phyloP scores from a whole-genome alignment of 2,329 filamentous ascomycete species.

The Gyromitra esculenta region DNA sequence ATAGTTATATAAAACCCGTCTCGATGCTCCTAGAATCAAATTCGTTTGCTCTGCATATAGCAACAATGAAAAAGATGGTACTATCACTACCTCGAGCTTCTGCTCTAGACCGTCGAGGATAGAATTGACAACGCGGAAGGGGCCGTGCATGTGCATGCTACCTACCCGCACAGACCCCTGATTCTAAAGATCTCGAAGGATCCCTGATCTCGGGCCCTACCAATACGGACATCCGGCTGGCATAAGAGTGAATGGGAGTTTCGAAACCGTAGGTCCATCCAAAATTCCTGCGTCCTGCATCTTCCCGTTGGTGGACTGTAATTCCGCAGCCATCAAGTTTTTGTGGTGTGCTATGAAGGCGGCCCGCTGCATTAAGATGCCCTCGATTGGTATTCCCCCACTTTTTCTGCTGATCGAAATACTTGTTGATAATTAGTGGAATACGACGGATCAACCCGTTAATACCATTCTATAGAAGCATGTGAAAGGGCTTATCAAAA shows the following conservation, averaged over 20 bases:
- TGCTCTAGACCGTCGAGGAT: too few species aligned
- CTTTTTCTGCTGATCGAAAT: not conserved
- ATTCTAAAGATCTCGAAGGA: not conserved
- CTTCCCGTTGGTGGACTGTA: not conserved
- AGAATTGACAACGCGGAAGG: too few species aligned
- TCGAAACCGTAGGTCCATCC: not conserved
- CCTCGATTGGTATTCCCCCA: slow-evolving; percentile 1
- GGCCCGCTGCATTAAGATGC: not conserved
- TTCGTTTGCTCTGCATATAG: not conserved
- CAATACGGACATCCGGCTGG: not conserved
- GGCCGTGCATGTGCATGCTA: too few species aligned
- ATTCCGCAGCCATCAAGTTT: not conserved
- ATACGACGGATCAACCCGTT: too few species aligned
- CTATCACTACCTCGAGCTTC: too few species aligned
- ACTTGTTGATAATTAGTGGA: not conserved
- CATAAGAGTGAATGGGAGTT: not conserved
- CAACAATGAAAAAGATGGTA: not conserved
- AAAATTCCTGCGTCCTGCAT: not conserved
- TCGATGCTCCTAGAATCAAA: not conserved
- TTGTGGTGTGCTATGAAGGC: not conserved
- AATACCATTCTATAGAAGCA: too few species aligned
- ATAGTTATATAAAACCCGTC: not conserved
- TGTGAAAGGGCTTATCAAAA: too few species aligned
- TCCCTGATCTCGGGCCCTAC: not conserved
- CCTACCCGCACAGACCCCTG: not conserved